Evolutionary conservation across 495 filamentous ascomycete genomes (phyloP).

Genomic region (Trichoderma parareesei): DNA sequence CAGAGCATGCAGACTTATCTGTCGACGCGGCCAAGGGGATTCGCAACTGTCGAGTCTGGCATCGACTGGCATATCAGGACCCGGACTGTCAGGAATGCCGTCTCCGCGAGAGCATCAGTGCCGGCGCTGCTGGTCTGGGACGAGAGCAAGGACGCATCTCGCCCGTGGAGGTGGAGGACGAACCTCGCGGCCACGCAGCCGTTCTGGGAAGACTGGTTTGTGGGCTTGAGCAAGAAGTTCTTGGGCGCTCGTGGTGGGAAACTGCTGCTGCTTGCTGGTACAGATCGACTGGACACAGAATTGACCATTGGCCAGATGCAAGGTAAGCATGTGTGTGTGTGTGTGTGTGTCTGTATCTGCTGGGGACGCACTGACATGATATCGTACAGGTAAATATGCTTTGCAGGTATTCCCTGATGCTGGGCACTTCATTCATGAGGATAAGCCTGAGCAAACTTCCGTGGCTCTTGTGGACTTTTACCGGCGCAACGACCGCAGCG

Average conservation of each 20-base stretch:
- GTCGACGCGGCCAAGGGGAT: slow-evolving; percentile 69
- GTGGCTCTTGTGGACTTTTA: slow-evolving; percentile 82
- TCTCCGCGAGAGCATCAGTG: slow-evolving; percentile 78
- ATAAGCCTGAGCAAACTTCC: slow-evolving; percentile 82
- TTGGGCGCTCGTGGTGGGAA: slow-evolving; percentile 79
- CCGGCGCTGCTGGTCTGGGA: slow-evolving; percentile 62
- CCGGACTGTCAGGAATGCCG: slow-evolving; percentile 76
- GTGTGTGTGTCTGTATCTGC: neutral
- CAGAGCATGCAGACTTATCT: slow-evolving; percentile 91
- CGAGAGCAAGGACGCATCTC: slow-evolving; percentile 25
- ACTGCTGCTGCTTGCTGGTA: slow-evolving; percentile 82
- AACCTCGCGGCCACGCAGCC: slow-evolving; percentile 76
- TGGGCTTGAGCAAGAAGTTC: slow-evolving; percentile 81
- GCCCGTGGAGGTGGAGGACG: slow-evolving; percentile 78
- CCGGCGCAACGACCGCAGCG: slow-evolving; percentile 75
- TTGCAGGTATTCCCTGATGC: slow-evolving; percentile 91
- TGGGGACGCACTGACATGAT: neutral
- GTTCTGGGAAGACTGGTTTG: slow-evolving; percentile 94
- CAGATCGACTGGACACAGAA: slow-evolving; percentile 89
- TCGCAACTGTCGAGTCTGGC: slow-evolving; percentile 63
- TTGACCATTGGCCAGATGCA: slow-evolving; percentile 98
- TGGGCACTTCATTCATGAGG: slow-evolving; percentile 95
- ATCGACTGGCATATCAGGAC: slow-evolving; percentile 93
- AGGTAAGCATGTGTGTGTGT: slow-evolving; percentile 40
- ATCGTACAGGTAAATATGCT: slow-evolving; percentile 74